Evolutionary conservation across 2,329 filamentous ascomycete genomes (phyloP), one percentile per base, ranked within the genome.

Genomic region (Monilinia aucupariae): DNA sequence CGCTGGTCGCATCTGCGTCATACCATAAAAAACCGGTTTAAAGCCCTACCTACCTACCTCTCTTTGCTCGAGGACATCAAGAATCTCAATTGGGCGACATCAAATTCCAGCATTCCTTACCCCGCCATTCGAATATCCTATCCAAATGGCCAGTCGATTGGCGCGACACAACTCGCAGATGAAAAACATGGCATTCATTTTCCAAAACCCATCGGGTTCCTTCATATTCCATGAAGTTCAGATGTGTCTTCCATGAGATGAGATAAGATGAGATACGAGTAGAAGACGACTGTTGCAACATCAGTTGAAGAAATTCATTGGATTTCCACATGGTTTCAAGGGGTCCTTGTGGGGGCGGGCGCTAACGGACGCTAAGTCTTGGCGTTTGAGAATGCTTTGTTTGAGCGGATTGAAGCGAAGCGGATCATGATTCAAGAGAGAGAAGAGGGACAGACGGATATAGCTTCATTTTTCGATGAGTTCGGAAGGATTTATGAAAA

Each of bases 11-110:
- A 45, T 30, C 9, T 43, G 37, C 59, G 49, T 61, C 59, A 61
- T 53, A 25, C 13, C 6, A n/a, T n/a, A n/a, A 25, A 45, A 54
- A 61, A 61, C 59, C 59, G 47, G 59, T 61, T 61, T 61, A 20
- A 15, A 52, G 30, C 27, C 5, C 39, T n/a, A 25, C 22, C 43
- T 22, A n/a, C 5, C 39, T n/a, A 25, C 22, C 43, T 22, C 20
- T 3, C n/a, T n/a, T n/a, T n/a, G n/a, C n/a, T n/a, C n/a, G n/a
- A n/a, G n/a, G n/a, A 9, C 22, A 45, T 8, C n/a, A 45, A 15
- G 4, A 49, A 49, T 7, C 12, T 30, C 25, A 30, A 49, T 49
- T 17, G 25, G 13, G 5, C 37, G 17, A 45, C 41, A 48, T 25
- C 30, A 9, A 34, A 32, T 34, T 56, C 27, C 27, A 13, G 8